Base-by-base conservation (phyloP, 805 yeast species). In the Schwanniomyces sp. region DNA sequence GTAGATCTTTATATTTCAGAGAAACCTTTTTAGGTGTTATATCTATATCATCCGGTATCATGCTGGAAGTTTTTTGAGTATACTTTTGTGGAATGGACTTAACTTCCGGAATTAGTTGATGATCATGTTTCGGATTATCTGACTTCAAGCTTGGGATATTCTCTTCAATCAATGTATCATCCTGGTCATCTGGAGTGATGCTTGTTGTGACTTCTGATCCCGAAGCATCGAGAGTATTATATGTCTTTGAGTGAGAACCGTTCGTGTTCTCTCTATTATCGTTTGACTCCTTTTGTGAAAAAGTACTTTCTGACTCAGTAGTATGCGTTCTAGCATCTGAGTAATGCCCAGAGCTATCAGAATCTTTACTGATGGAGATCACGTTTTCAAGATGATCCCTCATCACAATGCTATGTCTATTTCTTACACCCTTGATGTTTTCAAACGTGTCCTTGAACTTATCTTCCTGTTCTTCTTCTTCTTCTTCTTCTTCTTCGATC, bases 401-500 rank as follows among this genome's bases (percentile, higher is more conserved):
- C 21, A 32, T 14, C 7, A 32, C 8, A 7, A 32, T 32, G 17
- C 36, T 32, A 7, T 8, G 36, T 32, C 21, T 32, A 18, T 16
- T 16, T 32, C 17, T 32, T 6, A 14, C 10, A 3, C 17, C 36
- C 21, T 16, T 32, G 7, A 32, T 14, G 21, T 14, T 16, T 21
- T 6, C n/a, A 4, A 7, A 7, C 5, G 18, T 14, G 8, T 32
- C 36, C 17, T 32, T 29, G 6, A 18, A 16, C 4, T 34, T 27
- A 5, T 37, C 26, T 18, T 24, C 25, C 29, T 39, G 38, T 21
- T 43, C 53, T 2, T 48, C 56, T 44, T 56, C 61, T 8, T 52
- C 59, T 45, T 57, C 64, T 34, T 56, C 63, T 37, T 50, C 59
- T 26, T 51, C 55, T n/a, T 41, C 49, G 10, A 49, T 46, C 12